phyloP scores from a whole-genome alignment of 306 rosid genomes.

The Cucumis hystrix region DNA sequence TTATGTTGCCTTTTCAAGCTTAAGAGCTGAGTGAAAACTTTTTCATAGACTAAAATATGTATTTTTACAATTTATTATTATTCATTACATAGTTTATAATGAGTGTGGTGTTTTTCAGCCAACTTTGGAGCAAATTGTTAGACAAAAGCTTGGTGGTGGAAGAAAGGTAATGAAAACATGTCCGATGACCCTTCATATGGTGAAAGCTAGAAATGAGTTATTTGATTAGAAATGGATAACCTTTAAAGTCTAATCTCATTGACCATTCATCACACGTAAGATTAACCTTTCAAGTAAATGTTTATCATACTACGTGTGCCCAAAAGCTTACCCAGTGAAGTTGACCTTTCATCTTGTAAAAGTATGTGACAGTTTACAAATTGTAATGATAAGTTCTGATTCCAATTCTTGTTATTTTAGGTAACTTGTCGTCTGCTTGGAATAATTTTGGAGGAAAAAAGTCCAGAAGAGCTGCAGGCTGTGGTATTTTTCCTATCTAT shows the following conservation, averaged over 20 bases:
- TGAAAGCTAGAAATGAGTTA: background rate
- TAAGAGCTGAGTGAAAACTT: background rate
- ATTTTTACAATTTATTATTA: background rate
- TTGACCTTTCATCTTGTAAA: background rate
- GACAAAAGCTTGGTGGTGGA: conserved; percentile 89
- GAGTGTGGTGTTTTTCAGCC: conserved; percentile 37
- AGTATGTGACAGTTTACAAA: background rate
- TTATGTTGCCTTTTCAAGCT: background rate
- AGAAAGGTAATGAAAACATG: conserved; percentile 57
- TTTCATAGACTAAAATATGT: background rate
- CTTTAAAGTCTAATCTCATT: background rate
- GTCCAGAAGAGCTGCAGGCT: conserved; percentile 90
- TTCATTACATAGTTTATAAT: conserved; percentile 3
- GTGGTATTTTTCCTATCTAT: conserved; percentile 12
- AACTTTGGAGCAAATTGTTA: conserved; percentile 80
- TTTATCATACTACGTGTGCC: background rate
- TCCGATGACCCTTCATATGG: background rate
- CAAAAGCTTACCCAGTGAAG: background rate
- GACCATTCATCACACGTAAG: background rate
- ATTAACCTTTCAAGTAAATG: background rate
- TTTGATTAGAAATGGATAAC: background rate
- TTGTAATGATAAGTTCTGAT: background rate
- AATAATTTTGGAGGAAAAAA: conserved; percentile 74
- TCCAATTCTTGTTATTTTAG: conserved; percentile 21
- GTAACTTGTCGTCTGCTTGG: conserved; percentile 87